phyloP scores from a whole-genome alignment of 805 yeast species.

The Pichia cabralensis region DNA sequence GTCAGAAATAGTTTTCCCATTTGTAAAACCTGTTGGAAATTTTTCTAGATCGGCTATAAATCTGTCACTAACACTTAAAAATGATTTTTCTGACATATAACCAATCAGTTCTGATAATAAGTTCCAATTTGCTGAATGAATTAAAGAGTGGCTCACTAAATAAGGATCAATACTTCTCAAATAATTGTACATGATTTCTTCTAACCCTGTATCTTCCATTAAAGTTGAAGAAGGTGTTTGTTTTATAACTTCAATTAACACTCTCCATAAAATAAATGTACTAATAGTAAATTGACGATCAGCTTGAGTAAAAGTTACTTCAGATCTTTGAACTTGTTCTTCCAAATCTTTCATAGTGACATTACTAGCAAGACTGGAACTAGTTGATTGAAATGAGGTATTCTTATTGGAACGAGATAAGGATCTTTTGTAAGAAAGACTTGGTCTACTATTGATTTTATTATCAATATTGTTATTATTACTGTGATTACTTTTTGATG shows the following conservation, averaged over 20 bases:
- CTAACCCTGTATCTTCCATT: slow-evolving; percentile 75
- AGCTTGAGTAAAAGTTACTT: slow-evolving; percentile 67
- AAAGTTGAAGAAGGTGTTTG: slow-evolving; percentile 69
- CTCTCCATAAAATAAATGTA: slow-evolving; percentile 83
- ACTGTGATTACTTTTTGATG: slow-evolving; percentile 1
- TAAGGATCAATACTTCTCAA: slow-evolving; percentile 78
- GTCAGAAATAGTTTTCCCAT: slow-evolving; percentile 19
- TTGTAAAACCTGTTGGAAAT: slow-evolving; percentile 44
- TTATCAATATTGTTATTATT: slow-evolving; percentile 12
- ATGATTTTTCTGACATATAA: slow-evolving; percentile 77
- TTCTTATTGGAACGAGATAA: slow-evolving; percentile 17
- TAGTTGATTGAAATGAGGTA: slow-evolving; percentile 3
- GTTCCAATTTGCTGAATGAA: slow-evolving; percentile 90
- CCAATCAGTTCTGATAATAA: slow-evolving; percentile 84
- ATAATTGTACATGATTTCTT: slow-evolving; percentile 89
- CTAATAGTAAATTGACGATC: slow-evolving; percentile 81
- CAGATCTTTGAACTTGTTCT: slow-evolving; percentile 30
- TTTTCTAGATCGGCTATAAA: slow-evolving; percentile 90
- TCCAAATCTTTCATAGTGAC: slow-evolving; percentile 16
- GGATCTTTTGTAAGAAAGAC: too few species aligned
- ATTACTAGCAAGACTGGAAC: too few species aligned
- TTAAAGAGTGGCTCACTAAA: slow-evolving; percentile 52
- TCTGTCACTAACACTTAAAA: slow-evolving; percentile 82
- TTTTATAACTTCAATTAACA: slow-evolving; percentile 81
- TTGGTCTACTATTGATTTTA: too few species aligned